Evolutionary conservation across 441 rosid genomes (phyloP).

Genomic region (Manihot esculenta): DNA sequence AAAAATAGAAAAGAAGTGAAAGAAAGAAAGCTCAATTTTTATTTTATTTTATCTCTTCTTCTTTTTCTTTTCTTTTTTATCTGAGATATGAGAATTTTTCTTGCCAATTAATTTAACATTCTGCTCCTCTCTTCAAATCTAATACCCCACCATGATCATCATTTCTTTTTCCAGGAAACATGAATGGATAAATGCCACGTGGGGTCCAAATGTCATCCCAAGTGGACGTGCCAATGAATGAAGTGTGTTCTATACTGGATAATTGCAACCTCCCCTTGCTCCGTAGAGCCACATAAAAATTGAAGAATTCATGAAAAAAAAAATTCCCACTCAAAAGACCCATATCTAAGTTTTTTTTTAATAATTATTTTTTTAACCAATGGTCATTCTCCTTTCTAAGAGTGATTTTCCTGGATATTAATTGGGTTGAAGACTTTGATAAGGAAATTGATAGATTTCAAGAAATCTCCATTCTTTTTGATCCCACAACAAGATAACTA

Average conservation of each 20-base stretch:
- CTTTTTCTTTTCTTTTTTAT: background rate
- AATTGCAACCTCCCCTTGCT: conserved; percentile 24
- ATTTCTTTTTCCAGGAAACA: conserved; percentile 19
- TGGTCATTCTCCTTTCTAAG: too few species aligned
- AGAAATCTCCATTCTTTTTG: conserved; percentile 17
- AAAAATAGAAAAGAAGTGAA: conserved; percentile 1
- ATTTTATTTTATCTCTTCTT: background rate
- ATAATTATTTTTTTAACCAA: too few species aligned
- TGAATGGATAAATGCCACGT: conserved; percentile 46
- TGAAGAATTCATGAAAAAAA: too few species aligned
- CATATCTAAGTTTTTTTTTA: too few species aligned
- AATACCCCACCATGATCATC: conserved; percentile 9
- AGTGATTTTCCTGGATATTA: conserved; percentile 16
- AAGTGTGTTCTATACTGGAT: conserved; percentile 25
- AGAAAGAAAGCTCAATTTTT: background rate
- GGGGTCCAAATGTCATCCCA: conserved; percentile 48
- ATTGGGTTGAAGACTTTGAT: background rate
- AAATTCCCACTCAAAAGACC: background rate
- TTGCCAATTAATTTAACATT: conserved; percentile 1
- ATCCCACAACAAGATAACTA: conserved; percentile 31
- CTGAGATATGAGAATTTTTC: conserved; percentile 27
- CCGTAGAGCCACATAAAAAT: conserved; percentile 17
- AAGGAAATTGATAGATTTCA: conserved; percentile 5
- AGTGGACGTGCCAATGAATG: conserved; percentile 19
- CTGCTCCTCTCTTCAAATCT: background rate